A percentile compares a stretch with the other conserved stretches of the same genome.
Evolutionary conservation across 2,329 filamentous ascomycete genomes (phyloP).

Genomic region (Trichothecium sympodiale): DNA sequence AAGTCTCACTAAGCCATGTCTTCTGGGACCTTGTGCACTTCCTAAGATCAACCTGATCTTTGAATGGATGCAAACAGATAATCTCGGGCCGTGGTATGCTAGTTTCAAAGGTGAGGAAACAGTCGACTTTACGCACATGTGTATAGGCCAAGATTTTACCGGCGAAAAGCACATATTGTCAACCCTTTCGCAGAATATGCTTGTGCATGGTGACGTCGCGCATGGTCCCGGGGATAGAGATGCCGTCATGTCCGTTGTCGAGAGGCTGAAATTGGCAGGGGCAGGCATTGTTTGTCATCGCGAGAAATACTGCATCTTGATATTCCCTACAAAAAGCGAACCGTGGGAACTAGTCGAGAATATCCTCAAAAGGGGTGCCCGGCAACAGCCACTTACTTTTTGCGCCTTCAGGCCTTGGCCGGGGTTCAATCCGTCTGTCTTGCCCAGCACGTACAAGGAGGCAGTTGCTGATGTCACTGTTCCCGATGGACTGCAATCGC

Average conservation of each 20-base stretch:
- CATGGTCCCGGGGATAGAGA: constrained; percentile 4
- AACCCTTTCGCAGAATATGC: constrained; percentile 1
- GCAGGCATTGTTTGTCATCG: constrained; percentile 23
- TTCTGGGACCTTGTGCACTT: background rate
- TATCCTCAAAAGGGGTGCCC: background rate
- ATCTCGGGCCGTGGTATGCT: constrained; percentile 12
- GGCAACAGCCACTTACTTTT: constrained; percentile 25
- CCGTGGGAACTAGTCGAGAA: constrained; percentile 17
- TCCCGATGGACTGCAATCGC: background rate
- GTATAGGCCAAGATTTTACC: constrained; percentile 19
- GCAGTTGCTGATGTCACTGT: background rate
- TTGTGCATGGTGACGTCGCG: constrained; percentile 10
- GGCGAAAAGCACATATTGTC: too few species aligned
- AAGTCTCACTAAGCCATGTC: background rate
- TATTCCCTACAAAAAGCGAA: constrained; percentile 25
- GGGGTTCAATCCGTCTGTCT: too few species aligned
- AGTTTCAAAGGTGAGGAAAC: constrained; percentile 12
- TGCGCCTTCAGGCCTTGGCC: constrained; percentile 20
- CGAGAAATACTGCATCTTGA: constrained; percentile 22
- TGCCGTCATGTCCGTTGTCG: constrained; percentile 16
- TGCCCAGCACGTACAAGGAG: too few species aligned
- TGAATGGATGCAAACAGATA: constrained; percentile 3
- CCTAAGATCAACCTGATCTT: constrained; percentile 7
- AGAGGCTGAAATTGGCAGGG: constrained; percentile 21
- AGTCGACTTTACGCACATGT: constrained; percentile 23